phyloP scores from a whole-genome alignment of 2,329 filamentous ascomycete genomes.

The Amphichorda felina region DNA sequence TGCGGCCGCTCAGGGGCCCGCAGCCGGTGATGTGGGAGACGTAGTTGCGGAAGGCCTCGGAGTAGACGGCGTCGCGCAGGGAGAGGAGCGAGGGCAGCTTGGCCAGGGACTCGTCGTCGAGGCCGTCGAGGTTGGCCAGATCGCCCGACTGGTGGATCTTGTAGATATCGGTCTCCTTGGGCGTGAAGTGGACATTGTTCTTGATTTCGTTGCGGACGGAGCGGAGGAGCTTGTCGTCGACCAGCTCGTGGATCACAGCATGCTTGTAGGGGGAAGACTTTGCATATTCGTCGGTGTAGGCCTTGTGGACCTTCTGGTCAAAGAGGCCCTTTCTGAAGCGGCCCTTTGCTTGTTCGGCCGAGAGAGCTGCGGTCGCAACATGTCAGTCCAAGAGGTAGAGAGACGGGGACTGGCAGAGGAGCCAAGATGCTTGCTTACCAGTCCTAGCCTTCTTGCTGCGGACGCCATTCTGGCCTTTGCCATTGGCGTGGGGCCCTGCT shows the following conservation, averaged over 20 bases:
- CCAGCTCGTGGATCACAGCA: slow-evolving; percentile 72
- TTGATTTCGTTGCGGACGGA: slow-evolving; percentile 81
- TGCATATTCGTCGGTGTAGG: slow-evolving; percentile 52
- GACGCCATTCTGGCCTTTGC: slow-evolving; percentile 21
- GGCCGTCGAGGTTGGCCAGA: slow-evolving; percentile 87
- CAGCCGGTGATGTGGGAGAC: slow-evolving; percentile 76
- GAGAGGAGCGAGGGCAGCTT: slow-evolving; percentile 82
- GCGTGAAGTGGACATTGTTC: slow-evolving; percentile 86
- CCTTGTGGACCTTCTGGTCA: slow-evolving; percentile 40
- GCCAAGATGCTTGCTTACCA: slow-evolving; percentile 22
- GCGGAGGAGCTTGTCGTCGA: slow-evolving; percentile 73
- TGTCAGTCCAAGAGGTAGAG: not conserved
- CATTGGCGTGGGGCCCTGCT: slow-evolving; percentile 31
- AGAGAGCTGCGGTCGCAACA: slow-evolving; percentile 24
- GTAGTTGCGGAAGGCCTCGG: slow-evolving; percentile 77
- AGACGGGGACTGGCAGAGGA: not conserved
- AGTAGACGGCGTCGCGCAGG: slow-evolving; percentile 92
- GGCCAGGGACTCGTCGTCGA: slow-evolving; percentile 74
- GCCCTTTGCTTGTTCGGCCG: slow-evolving; percentile 35
- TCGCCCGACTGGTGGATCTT: slow-evolving; percentile 99
- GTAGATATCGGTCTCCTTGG: slow-evolving; percentile 99
- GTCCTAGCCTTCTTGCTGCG: slow-evolving; percentile 42
- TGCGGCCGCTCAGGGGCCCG: slow-evolving; percentile 77
- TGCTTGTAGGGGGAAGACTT: slow-evolving; percentile 72
- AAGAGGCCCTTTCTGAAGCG: slow-evolving; percentile 59